phyloP scores from a whole-genome alignment of 1,284 basidiomycete species.

The Moniliophthora roreri region DNA sequence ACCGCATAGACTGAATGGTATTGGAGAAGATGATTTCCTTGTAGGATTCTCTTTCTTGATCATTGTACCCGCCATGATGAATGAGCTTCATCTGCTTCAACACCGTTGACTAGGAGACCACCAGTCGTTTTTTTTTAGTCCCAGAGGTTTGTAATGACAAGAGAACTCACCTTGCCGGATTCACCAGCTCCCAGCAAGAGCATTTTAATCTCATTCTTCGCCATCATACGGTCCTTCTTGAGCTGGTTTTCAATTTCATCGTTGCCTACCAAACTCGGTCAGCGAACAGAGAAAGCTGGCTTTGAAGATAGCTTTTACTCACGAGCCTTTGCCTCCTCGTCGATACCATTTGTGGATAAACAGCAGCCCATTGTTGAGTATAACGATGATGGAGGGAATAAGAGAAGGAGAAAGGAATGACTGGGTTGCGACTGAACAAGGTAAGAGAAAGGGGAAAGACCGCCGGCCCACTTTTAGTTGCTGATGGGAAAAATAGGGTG shows the following conservation, averaged over 20 bases:
- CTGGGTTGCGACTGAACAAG: not conserved
- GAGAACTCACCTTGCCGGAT: conserved; percentile 78
- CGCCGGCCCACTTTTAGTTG: not conserved
- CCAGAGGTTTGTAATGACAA: not conserved
- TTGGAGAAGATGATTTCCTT: conserved; percentile 98
- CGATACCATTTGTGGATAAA: conserved; percentile 60
- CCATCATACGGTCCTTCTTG: conserved; percentile 88
- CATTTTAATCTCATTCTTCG: conserved; percentile 97
- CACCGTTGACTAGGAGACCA: conserved; percentile 79
- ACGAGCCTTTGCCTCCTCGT: conserved; percentile 83
- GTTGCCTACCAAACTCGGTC: conserved; percentile 55
- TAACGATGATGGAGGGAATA: too few relatives aligned
- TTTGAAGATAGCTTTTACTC: conserved; percentile 37
- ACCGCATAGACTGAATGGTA: conserved; percentile 96
- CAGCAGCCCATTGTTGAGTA: conserved; percentile 75
- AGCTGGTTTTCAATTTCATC: conserved; percentile 97
- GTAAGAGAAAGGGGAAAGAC: conserved; percentile 8
- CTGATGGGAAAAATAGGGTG: conserved; percentile 13
- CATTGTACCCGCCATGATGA: conserved; percentile 89
- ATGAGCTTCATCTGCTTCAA: conserved; percentile 98
- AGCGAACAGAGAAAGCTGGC: conserved; percentile 4
- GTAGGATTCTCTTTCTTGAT: conserved; percentile 91
- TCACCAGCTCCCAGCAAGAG: conserved; percentile 89
- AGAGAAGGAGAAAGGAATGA: conserved; percentile 13
- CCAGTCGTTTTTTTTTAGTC: not conserved